Evolutionary conservation across 2,329 filamentous ascomycete genomes (phyloP), one percentile per base, ranked within the genome.

Genomic region (Hypoxylon sp.): DNA sequence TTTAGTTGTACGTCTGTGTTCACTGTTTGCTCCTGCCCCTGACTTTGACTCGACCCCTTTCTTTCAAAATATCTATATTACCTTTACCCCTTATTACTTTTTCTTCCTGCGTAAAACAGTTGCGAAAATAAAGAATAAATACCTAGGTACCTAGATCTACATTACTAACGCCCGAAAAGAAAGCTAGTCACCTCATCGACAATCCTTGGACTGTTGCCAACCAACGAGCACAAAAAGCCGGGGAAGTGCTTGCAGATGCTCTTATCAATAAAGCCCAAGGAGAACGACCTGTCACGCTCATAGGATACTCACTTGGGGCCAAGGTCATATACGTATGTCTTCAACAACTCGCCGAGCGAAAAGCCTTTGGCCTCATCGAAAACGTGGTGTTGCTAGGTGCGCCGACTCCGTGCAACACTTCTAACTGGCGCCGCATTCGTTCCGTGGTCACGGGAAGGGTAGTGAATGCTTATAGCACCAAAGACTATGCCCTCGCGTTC

Each of bases 401-500:
- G 0, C 92, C 94, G 0, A 86, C 88, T 1, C 91, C 93, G 0
- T 87, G 89, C 1, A 83, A 88, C 15, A 83, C 81, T 1, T 78
- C 82, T 3, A 86, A 91, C 49, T 97, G 94, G 94, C 82, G 90
- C 18, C 82, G 85, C 3, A 82, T 97, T 66, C 87, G 92, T 58
- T 87, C 86, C 49, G 91, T 94, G 0, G 92, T 96, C 1, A 84
- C 87, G 26, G 92, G 93, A 0, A 85, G 92, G 17, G 81, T 97
- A 7, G 83, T 97, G 67, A 98, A 97, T 66, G 91, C 94, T 2
- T 97, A 89, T 72, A 95, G 90, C 2, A 86, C 89, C 37, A 90
- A 91, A 38, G 94, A 98, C 73, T 93, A 92, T 65, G 87, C 97
- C 20, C 87, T 97, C 2, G 92, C 86, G 0, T 96, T 97, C 71